Conservation (phyloP, 2,329 filamentous ascomycete genomes). For the Chaetoscypha palmicola region DNA sequence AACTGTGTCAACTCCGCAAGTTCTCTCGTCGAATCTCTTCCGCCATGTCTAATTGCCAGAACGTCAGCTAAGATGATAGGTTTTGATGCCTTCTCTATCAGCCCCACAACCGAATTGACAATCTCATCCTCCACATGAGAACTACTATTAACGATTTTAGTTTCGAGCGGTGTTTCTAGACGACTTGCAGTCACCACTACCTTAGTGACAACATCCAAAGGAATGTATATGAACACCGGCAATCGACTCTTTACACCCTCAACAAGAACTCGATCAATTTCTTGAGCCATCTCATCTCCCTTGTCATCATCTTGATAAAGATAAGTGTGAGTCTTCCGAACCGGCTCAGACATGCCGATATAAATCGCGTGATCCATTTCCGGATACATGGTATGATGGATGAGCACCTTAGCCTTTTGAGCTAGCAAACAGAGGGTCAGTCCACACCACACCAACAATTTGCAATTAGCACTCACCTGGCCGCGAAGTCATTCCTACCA, state of each 20-base stretch:
- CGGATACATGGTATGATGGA: conserved; percentile 52
- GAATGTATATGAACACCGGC: conserved; percentile 51
- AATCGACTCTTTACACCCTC: conserved; percentile 45
- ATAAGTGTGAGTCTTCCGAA: conserved; percentile 29
- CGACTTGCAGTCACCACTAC: conserved; percentile 30
- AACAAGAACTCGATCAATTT: conserved; percentile 44
- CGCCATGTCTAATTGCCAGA: conserved; percentile 31
- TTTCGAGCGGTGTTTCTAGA: conserved; percentile 26
- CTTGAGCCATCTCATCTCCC: conserved; percentile 45
- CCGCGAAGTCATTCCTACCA: conserved; percentile 39
- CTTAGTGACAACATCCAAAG: conserved; percentile 45
- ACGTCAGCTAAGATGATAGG: conserved; percentile 48
- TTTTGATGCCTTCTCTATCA: conserved; percentile 39
- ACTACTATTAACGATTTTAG: conserved; percentile 19
- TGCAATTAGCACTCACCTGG: conserved; percentile 14
- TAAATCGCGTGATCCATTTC: conserved; percentile 49
- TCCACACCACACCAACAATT: too few relatives aligned
- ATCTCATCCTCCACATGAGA: conserved; percentile 25
- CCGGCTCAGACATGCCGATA: conserved; percentile 38
- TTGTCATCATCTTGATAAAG: conserved; percentile 56
- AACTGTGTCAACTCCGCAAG: conserved; percentile 38
- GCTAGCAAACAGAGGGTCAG: conserved; percentile 18
- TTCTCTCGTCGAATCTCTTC: conserved; percentile 25
- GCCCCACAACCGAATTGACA: conserved; percentile 33
- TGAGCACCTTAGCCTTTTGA: conserved; percentile 37